Evolutionary conservation across 805 yeast genomes (phyloP), one percentile per base, ranked within the genome.

Genomic region (Candida arabinofermentans): DNA sequence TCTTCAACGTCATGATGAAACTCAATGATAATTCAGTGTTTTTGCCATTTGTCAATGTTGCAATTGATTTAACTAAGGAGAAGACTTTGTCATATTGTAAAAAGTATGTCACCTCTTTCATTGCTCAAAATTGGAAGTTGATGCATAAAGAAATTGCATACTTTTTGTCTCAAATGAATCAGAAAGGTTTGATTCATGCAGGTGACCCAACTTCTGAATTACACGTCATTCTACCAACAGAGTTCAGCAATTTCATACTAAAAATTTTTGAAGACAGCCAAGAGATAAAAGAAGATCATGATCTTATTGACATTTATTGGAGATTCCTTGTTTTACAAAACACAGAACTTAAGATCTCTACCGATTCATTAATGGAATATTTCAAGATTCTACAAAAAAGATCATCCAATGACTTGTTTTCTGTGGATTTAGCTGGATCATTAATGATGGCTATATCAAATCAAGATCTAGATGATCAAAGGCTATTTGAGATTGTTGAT

Each of bases 291-390:
- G 32, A 31, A n/a, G 36, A 44, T 5, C 47, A 50, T 14, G 44
- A 44, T 13, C 38, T 57, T 8, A 54, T 64, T 21, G 72, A 72
- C 5, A 50, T 75, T 5, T 72, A 72, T 50, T 79, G 86, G 85
- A 71, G 77, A 55, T 47, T 75, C 12, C 48, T 67, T 2, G 47
- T 79, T 14, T 52, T 79, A 29, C 67, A 62, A 31, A 53, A 64
- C 47, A 62, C 71, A 6, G 49, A 65, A 13, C 54, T 55, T n/a
- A 46, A 57, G 4, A 52, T 63, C 18, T 53, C 55, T 27, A 48
- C 54, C 10, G 49, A 42, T 12, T 36, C 36, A 29, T 52, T 59
- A 36, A 43, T 61, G 26, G 47, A 49, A 2, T 52, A 58, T 33
- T 45, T 59, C 5, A 36, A 46, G 0, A 23, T 40, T 1, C 33